A percentile compares a stretch with the other conserved stretches of the same genome.
Conservation (phyloP, 441 rosid genomes). For the Adansonia rubrostipa region DNA sequence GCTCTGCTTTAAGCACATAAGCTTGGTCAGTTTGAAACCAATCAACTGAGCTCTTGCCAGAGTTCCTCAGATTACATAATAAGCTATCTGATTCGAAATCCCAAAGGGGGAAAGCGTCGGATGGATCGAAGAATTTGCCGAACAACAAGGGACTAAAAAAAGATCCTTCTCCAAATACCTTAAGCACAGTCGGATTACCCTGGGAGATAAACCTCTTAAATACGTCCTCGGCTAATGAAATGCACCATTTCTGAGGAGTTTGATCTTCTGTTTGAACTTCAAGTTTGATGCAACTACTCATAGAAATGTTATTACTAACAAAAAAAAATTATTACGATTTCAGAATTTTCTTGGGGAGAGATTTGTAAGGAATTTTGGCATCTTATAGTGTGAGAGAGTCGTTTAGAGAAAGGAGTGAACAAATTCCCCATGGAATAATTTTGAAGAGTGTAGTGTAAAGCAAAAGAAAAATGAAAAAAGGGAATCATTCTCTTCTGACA, state of each 20-base stretch:
- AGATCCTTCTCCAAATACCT: conserved; percentile 83
- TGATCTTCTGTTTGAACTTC: conserved; percentile 65
- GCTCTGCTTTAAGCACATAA: conserved; percentile 68
- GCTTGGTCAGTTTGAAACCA: conserved; percentile 77
- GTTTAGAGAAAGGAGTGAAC: conserved; percentile 40
- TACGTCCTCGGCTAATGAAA: conserved; percentile 59
- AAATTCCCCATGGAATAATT: conserved; percentile 51
- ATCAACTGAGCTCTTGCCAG: conserved; percentile 64
- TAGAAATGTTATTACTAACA: conserved; percentile 12
- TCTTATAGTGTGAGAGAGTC: conserved; percentile 36
- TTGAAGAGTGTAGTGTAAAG: conserved; percentile 39
- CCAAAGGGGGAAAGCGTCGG: conserved; percentile 93
- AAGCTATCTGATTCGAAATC: conserved; percentile 73
- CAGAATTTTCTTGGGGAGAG: conserved; percentile 19
- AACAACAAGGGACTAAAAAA: conserved; percentile 81
- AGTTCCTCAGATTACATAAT: conserved; percentile 55
- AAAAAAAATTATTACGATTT: neutral
- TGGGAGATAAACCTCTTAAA: conserved; percentile 53
- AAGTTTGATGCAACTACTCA: conserved; percentile 53
- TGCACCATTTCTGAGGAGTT: conserved; percentile 70
- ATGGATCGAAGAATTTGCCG: conserved; percentile 89
- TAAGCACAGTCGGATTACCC: conserved; percentile 48
- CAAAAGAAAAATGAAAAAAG: conserved; percentile 30
- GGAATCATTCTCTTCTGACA: conserved; percentile 45
- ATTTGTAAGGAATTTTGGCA: conserved; percentile 4